A percentile compares a stretch with the other conserved stretches of the same genome.
These are phyloP conservation scores for Penicillium longicatenatum DNA, from an alignment of 495 filamentous ascomycete genomes.

Conservation along the genomic window DNA sequence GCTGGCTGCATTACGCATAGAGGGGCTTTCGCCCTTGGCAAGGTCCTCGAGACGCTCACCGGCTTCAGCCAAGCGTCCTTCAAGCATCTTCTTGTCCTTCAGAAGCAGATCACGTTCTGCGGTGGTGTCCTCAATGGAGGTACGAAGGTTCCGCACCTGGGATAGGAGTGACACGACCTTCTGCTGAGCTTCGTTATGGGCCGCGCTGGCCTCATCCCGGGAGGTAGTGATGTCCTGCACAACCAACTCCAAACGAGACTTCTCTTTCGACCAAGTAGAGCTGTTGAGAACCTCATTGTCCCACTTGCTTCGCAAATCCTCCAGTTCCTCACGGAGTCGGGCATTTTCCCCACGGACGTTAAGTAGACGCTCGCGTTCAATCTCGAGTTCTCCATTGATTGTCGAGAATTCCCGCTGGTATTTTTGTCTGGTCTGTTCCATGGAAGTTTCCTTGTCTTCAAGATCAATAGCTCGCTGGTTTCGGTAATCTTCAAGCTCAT, in stretches of 20 bases:
- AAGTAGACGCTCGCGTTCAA: constrained; percentile 84
- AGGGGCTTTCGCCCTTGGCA: constrained; percentile 80
- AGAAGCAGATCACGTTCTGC: constrained; percentile 82
- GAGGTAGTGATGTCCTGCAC: constrained; percentile 87
- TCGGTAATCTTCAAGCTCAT: constrained; percentile 97
- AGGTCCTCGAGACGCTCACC: constrained; percentile 91
- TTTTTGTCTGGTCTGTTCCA: constrained; percentile 97
- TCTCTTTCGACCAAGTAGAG: constrained; percentile 98
- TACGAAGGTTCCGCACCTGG: constrained; percentile 85
- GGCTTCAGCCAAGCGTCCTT: constrained; percentile 84
- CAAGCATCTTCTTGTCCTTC: constrained; percentile 88
- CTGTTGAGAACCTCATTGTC: constrained; percentile 98
- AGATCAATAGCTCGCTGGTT: constrained; percentile 93
- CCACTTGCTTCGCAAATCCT: constrained; percentile 95
- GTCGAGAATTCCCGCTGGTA: constrained; percentile 92
- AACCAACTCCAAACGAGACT: constrained; percentile 85
- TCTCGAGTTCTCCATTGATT: constrained; percentile 86
- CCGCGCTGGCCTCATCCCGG: constrained; percentile 86
- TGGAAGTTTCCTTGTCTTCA: constrained; percentile 92
- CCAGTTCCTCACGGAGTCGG: constrained; percentile 87
- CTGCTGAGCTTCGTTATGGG: constrained; percentile 92
- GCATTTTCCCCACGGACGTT: constrained; percentile 67
- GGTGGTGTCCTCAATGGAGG: constrained; percentile 80
- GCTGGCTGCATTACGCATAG: constrained; percentile 87
- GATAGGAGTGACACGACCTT: constrained; percentile 87